Base-by-base conservation (phyloP, 768 basidiomycete species). In the Boletus patriciae region DNA sequence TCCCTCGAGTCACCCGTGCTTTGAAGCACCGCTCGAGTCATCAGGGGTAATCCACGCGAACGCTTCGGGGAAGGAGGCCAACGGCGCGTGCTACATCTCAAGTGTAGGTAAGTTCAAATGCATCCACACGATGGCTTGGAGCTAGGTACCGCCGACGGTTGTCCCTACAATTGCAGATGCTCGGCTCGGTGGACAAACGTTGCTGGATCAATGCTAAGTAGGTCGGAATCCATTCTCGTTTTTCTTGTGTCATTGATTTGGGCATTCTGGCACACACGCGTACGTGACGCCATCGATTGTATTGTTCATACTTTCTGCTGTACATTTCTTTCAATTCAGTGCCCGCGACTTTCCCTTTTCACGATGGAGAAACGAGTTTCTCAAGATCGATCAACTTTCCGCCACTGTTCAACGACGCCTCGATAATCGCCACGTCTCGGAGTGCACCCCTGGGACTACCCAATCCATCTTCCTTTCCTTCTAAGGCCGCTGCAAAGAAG, bases 401-500 rank as follows among this genome's bases (percentile, higher is more conserved):
- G 19, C 80, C 72, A 62, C 86, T 87, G 37, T 80, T 85, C 75
- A 94, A 73, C 29, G 82, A 83, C 27, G 88, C 91, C 74, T 95
- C 79, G 57, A 95, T 87, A 63, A 92, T 76, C 27, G 87, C 89
- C 29, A 94, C 84, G 67, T 94, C 92, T 59, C 74, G 74, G 59
- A 95, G 70, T 31, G 90, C 84, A 18, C 75, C 82, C 36, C 77
- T 69, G 27, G 88, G 87, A 59, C 82, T 79, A 15, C 88, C 90
- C 19, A 85, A 8, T 9, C 71, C 80, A 59, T 83, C 82, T 31
- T 80, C 76, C 50, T 76, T 76, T 8, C 83, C 82, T 34, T 67
- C 68, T 5, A 65, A 37, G n/a, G 82, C 69, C n/a, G 76, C 80
- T 10, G 74, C 74, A 55, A 86, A 80, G 75, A 92, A 89, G 67